These are phyloP conservation scores for Lolium rigidum DNA, from an alignment of 176 grass and related monocot genomes.

Conservation along the genomic window DNA sequence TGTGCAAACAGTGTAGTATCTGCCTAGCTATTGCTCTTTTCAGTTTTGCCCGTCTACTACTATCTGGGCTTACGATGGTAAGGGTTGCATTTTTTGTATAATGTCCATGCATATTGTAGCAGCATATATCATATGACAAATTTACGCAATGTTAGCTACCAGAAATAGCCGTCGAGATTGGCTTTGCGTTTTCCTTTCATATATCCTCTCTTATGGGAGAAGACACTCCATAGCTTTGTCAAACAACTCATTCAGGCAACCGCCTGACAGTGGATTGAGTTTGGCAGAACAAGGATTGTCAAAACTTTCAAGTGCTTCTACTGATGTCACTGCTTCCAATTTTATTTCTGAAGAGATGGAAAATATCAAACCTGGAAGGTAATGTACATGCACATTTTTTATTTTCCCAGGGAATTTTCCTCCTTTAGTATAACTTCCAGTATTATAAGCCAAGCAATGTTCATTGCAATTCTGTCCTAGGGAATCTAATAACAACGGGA, in stretches of 20 bases:
- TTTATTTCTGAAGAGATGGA: conserved; percentile 51
- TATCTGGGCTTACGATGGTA: not conserved
- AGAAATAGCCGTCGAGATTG: conserved; percentile 53
- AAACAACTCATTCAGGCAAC: conserved; percentile 39
- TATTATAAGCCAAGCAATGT: conserved; percentile 8
- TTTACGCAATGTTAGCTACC: conserved; percentile 32
- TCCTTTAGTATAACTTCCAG: not conserved
- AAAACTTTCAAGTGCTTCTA: conserved; percentile 38
- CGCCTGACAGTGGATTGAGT: conserved; percentile 36
- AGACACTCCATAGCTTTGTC: conserved; percentile 39
- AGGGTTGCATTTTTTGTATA: not conserved
- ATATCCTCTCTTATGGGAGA: conserved; percentile 68
- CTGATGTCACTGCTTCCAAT: not conserved
- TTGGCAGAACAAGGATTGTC: conserved; percentile 29
- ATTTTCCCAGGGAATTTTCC: conserved; percentile 24
- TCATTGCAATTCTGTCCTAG: conserved; percentile 44
- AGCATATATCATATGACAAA: conserved; percentile 21
- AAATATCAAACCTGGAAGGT: conserved; percentile 49
- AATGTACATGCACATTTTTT: conserved; percentile 30
- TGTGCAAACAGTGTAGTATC: not conserved
- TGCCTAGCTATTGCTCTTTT: conserved; percentile 19
- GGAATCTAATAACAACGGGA: conserved; percentile 39
- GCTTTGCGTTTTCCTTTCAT: conserved; percentile 65
- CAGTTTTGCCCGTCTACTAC: not conserved
- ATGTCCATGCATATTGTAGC: conserved; percentile 19